Base-by-base conservation (phyloP, 2,329 filamentous ascomycete genomes). In the Pyrenophora graminea region DNA sequence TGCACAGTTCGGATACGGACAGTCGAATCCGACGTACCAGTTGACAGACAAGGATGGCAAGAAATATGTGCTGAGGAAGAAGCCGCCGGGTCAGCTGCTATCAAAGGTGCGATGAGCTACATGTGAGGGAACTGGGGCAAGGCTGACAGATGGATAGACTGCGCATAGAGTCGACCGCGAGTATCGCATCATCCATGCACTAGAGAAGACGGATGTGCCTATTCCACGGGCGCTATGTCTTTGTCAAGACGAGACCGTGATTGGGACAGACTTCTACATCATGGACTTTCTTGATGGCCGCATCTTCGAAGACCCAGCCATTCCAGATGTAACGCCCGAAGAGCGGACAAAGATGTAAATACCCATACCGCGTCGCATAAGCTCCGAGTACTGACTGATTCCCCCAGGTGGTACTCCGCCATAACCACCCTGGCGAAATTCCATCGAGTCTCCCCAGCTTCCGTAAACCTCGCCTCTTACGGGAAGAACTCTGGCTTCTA, bases 111-210 rank as follows among this genome's bases (percentile, higher is more conserved):
- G 39, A 30, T 9, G 9, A 30, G 2, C 4, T 25, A n/a, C 10
- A 15, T 10, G 27, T 3, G 10, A 31, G 12, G 17, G 4, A 18
- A 8, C 4, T 3, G 25, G 13, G 9, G 7, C 6, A 37, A 33
- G 18, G 25, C 51, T 18, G 54, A 39, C 21, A 21, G 7, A 3
- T 25, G 9, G 5, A n/a, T 42, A 91, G 77, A 93, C 93, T 2
- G 94, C 94, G 8, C 94, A 99, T 79, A 89, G 93, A 73, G 93
- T 99, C 67, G 94, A 99, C 77, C 89, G 94, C 65, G 94, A 99
- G 76, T 94, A 94, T 77, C 86, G 88, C 67, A 89, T 97, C 68
- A 89, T 97, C 68, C 85, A 90, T 70, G 92, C 93, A 2, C 82
- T 97, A 27, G 84, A 85, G 58, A 78, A 76, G 46, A 95, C 90